Percentiles rank a stretch among this genome's conserved stretches.
phyloP scores from a whole-genome alignment of 805 yeast genomes.

The Candida adriatica region DNA sequence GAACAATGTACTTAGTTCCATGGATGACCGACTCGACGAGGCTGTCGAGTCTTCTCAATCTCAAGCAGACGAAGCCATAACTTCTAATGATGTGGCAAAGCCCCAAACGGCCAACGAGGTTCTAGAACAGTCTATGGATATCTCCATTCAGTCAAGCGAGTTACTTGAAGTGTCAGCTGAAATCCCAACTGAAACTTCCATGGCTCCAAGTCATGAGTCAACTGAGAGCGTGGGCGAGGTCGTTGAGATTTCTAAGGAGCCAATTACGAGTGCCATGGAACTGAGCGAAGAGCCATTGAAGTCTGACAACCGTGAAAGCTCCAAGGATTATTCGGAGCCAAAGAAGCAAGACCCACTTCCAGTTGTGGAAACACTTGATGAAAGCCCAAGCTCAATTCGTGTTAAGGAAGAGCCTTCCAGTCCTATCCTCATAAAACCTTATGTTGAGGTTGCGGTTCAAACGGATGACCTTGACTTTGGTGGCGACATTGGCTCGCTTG shows the following conservation, averaged over 20 bases:
- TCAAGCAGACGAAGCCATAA: neutral
- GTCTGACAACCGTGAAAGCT: too few species aligned
- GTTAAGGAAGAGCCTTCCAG: too few species aligned
- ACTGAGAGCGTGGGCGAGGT: neutral
- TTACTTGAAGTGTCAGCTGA: too few species aligned
- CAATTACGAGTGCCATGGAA: slow-evolving; percentile 3
- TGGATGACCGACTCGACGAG: too few species aligned
- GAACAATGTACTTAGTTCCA: too few species aligned
- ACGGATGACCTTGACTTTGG: slow-evolving; percentile 9
- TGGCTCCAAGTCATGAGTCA: neutral
- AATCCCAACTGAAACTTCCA: neutral
- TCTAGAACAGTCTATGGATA: neutral
- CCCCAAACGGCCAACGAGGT: neutral
- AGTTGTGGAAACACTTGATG: too few species aligned
- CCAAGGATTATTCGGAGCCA: slow-evolving; percentile 1
- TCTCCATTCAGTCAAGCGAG: neutral
- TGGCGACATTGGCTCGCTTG: slow-evolving; percentile 1
- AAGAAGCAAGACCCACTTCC: slow-evolving; percentile 1
- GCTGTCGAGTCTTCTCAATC: too few species aligned
- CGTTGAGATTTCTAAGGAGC: slow-evolving; percentile 2
- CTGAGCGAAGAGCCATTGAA: too few species aligned
- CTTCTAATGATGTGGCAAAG: slow-evolving; percentile 1
- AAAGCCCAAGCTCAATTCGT: too few species aligned
- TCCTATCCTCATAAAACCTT: too few species aligned
- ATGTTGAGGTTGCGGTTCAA: slow-evolving; percentile 8